Base-by-base conservation (phyloP, 768 basidiomycete genomes). In the Boletus edulis region DNA sequence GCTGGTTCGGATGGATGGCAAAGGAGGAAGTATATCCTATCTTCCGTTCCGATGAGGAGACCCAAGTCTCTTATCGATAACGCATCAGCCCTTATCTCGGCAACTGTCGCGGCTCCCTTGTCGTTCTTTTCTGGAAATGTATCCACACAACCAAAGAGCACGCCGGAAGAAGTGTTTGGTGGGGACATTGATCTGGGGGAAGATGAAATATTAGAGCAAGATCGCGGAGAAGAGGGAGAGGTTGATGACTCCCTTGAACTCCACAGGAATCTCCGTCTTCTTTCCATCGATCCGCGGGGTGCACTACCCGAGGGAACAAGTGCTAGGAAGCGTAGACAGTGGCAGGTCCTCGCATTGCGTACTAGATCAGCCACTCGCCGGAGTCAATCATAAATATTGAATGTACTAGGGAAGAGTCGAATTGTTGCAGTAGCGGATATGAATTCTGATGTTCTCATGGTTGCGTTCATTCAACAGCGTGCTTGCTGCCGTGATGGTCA, bases 141-240 rank as follows among this genome's bases (percentile, higher is more conserved):
- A 22, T 51, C 61, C 11, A 13, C 62, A 10, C 64, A 73, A 2
- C 60, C 67, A 17, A 75, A 76, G 46, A 75, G 82, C 27, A 85
- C 78, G 8, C 85, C 87, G 2, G 86, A 89, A 46, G 81, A 86
- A 34, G 85, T 91, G 31, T 84, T 83, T 62, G 74, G 76, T 55
- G 81, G 80, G 34, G 79, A 81, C 56, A 86, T 91, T 52, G 91
- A 93, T 61, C 65, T 94, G 57, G 72, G 77, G 42, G 90, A 92
- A 63, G 83, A 91, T 53, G 91, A 94, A 60, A 78, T 91, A 17
- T 66, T 90, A 50, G 90, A 93, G 55, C 83, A 86, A 59, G 91
- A 94, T 49, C 78, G 85, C 22, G 84, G 82, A 7, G 88, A 89
- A 68, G 91, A 91, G 54, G 85, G 80, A 3, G 89, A 91, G 67